Evolutionary conservation across 2,329 filamentous ascomycete species (phyloP).

Genomic region (Diaporthe sp.): DNA sequence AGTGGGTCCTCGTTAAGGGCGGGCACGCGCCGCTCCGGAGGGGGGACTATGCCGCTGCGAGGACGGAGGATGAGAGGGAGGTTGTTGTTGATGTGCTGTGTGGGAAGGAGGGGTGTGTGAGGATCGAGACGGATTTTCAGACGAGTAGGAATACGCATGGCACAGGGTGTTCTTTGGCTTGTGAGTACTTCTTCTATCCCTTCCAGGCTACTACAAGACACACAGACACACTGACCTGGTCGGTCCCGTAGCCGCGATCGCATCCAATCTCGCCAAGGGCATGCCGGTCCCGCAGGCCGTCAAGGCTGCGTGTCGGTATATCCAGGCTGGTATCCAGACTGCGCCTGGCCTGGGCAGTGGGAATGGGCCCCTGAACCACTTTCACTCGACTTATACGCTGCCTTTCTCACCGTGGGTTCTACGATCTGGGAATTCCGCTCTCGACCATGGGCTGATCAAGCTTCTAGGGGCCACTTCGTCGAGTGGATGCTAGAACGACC

Average conservation of each 20-base stretch:
- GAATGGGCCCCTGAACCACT: constrained; percentile 82
- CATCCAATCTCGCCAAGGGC: constrained; percentile 77
- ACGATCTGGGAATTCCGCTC: no score
- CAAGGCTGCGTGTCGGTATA: constrained; percentile 76
- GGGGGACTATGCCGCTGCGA: constrained; percentile 70
- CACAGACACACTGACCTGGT: neutral
- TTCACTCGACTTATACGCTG: constrained; percentile 76
- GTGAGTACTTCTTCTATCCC: constrained; percentile 59
- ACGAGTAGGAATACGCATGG: constrained; percentile 88
- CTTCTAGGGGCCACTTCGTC: constrained; percentile 77
- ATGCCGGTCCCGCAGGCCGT: constrained; percentile 70
- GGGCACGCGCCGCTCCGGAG: constrained; percentile 85
- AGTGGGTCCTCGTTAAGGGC: constrained; percentile 89
- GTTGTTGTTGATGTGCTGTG: constrained; percentile 83
- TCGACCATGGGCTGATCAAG: neutral
- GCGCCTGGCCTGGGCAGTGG: constrained; percentile 74
- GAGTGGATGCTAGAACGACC: constrained; percentile 83
- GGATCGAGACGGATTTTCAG: constrained; percentile 79
- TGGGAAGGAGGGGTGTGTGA: constrained; percentile 67
- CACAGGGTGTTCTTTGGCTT: constrained; percentile 93
- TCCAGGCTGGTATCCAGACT: constrained; percentile 77
- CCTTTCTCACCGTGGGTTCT: constrained; percentile 74
- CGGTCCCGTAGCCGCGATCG: constrained; percentile 71
- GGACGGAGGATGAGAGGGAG: constrained; percentile 68
- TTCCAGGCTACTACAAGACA: neutral